These are phyloP conservation scores for Botrytis sinoallii DNA, from an alignment of 2,329 filamentous ascomycete species.

Conservation along the genomic window DNA sequence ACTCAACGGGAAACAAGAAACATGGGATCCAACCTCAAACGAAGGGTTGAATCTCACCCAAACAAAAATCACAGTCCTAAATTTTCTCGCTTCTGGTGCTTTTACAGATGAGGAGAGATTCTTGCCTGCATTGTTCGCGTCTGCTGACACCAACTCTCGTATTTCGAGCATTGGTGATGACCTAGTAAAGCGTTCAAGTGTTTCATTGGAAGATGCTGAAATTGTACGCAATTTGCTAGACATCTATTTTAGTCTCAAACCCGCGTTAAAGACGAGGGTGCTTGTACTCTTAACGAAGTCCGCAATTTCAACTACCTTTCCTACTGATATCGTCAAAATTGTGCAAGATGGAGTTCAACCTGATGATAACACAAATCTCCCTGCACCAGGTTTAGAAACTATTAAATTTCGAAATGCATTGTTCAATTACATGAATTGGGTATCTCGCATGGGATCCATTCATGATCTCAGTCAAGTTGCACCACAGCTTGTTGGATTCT, in stretches of 20 bases:
- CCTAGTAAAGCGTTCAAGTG: slow-evolving; percentile 74
- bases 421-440: slow-evolving; percentile 84
- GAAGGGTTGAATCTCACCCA: slow-evolving; percentile 65
- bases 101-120: slow-evolving; percentile 84
- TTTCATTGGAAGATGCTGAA: slow-evolving; percentile 66
- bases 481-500: slow-evolving; percentile 61
- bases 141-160: slow-evolving; percentile 76
- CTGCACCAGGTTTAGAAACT: slow-evolving; percentile 52
- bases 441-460: slow-evolving; percentile 67
- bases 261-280: slow-evolving; percentile 73
- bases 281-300: slow-evolving; percentile 76
- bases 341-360: slow-evolving; percentile 63
- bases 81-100: slow-evolving; percentile 77
- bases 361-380: slow-evolving; percentile 38
- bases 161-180: slow-evolving; percentile 86
- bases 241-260: slow-evolving; percentile 70
- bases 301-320: slow-evolving; percentile 65
- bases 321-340: slow-evolving; percentile 63
- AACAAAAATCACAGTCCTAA: slow-evolving; percentile 66
- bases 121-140: slow-evolving; percentile 77
- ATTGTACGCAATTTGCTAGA: slow-evolving; percentile 66
- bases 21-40: slow-evolving; percentile 59
- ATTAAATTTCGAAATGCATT: slow-evolving; percentile 77
- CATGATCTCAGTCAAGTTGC: slow-evolving; percentile 64
- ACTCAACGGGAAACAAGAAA: slow-evolving; percentile 62